Evolutionary conservation across 2,329 filamentous ascomycete species (phyloP), one percentile per base, ranked within the genome.

Genomic region (Cyphellophora attinorum): DNA sequence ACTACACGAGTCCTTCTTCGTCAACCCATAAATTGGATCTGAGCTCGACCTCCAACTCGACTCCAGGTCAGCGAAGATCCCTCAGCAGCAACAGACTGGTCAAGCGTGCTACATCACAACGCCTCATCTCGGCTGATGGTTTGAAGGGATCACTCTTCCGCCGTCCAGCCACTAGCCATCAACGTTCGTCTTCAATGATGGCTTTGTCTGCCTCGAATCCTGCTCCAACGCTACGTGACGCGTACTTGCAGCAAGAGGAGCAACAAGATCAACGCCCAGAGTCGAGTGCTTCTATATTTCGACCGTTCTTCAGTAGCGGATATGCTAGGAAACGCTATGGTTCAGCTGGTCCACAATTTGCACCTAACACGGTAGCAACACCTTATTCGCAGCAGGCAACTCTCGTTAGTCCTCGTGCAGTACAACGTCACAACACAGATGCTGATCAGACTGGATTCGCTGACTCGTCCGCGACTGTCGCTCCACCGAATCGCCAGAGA

Each of bases 151-250:
- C 68, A 4, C 62, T 63, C 15, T 61, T 77, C 37, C 67, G 68
- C 37, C 64, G 75, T 39, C 75, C 75, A 29, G 73, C 72, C 11
- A 79, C 75, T 10, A 79, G 75, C 53, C 71, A 79, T 52, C 73
- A 79, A 51, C 62, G 75, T 34, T 72, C 70, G 16, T 68, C 67
- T 29, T 69, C 67, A 6, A 58, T 73, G 40, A 19, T 19, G 15
- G 12, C 29, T 6, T 6, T 19, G 6, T 13, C 29, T 31, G 12
- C 19, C 13, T 6, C 21, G 8, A 25, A 8, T 8, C 21, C 21
- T 8, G 8, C 21, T 25, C 21, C 21, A 25, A 25, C 8, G 8
- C 21, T 25, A 8, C 21, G 21, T 25, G 21, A 25, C 8, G 21
- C 21, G 8, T 25, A 25, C n/a, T n/a, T 8, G 21, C 21, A 25